Evolutionary conservation across 148 eudicot species (phyloP).

Genomic region (Chenopodium album): DNA sequence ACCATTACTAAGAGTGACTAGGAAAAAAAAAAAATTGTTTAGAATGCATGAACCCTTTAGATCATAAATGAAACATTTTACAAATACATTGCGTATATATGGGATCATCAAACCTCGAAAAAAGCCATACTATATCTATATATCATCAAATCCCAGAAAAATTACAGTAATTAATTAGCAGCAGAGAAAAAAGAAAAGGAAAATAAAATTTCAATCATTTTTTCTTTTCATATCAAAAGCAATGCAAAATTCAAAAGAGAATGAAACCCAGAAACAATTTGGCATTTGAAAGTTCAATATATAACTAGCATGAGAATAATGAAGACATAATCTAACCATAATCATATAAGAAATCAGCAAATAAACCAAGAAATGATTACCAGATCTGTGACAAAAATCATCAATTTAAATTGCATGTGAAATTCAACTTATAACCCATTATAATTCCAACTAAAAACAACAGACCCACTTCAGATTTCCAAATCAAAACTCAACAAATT

Average conservation of each 20-base stretch:
- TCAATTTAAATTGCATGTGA: slow-evolving; percentile 26
- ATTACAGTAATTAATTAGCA: no score
- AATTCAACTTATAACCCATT: slow-evolving; percentile 23
- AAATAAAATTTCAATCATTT: neutral
- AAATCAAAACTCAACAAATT: slow-evolving; percentile 2
- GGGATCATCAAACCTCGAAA: no score
- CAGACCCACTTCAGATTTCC: slow-evolving; percentile 11
- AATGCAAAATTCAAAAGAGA: neutral
- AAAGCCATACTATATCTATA: no score
- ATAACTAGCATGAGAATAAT: neutral
- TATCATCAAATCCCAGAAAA: no score
- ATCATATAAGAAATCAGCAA: slow-evolving; percentile 6
- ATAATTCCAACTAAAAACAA: slow-evolving; percentile 1
- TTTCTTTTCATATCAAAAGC: neutral
- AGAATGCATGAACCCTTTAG: neutral
- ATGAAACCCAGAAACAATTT: slow-evolving; percentile 5
- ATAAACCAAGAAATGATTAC: neutral
- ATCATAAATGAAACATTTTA: neutral
- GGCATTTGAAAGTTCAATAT: neutral
- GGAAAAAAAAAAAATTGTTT: neutral
- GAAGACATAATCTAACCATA: slow-evolving; percentile 7
- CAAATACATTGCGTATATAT: neutral
- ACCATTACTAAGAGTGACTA: neutral
- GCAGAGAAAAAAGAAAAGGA: no score
- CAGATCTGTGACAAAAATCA: slow-evolving; percentile 29